Evolutionary conservation across 176 grass and related monocot genomes (phyloP).

Genomic region (Carex scoparia): DNA sequence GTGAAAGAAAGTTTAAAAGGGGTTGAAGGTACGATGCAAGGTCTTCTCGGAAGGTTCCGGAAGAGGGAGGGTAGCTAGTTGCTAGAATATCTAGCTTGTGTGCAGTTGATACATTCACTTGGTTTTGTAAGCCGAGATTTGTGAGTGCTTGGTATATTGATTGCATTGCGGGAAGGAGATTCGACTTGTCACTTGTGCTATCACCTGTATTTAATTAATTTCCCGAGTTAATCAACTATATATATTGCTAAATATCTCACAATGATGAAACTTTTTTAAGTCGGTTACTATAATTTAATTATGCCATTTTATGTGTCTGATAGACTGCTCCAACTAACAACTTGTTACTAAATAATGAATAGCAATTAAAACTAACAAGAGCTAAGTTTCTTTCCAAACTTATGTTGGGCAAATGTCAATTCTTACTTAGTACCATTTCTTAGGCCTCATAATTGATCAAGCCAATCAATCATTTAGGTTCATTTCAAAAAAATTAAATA

Average conservation of each 20-base stretch:
- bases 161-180: slow-evolving; percentile 69
- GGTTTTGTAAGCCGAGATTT: slow-evolving; percentile 24
- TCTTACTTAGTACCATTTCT: background rate
- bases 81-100: slow-evolving; percentile 54
- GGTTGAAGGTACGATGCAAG: slow-evolving; percentile 58
- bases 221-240: background rate
- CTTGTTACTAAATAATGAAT: background rate
- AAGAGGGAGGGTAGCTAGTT: slow-evolving; percentile 61
- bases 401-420: background rate
- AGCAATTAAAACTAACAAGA: background rate
- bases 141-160: slow-evolving; percentile 45
- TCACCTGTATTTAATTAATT: slow-evolving; percentile 21
- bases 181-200: slow-evolving; percentile 38
- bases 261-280: background rate
- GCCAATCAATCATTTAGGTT: background rate
- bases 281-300: background rate
- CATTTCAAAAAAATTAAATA: background rate
- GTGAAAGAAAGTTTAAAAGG: slow-evolving; percentile 49
- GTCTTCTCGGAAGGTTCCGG: slow-evolving; percentile 51
- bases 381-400: background rate
- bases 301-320: background rate
- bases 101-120: slow-evolving; percentile 61
- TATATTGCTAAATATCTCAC: background rate
- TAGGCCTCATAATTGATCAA: background rate
- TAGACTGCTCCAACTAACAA: background rate